These are phyloP conservation scores for Alternaria solani DNA, from an alignment of 2,329 filamentous ascomycete genomes.

Conservation along the genomic window DNA sequence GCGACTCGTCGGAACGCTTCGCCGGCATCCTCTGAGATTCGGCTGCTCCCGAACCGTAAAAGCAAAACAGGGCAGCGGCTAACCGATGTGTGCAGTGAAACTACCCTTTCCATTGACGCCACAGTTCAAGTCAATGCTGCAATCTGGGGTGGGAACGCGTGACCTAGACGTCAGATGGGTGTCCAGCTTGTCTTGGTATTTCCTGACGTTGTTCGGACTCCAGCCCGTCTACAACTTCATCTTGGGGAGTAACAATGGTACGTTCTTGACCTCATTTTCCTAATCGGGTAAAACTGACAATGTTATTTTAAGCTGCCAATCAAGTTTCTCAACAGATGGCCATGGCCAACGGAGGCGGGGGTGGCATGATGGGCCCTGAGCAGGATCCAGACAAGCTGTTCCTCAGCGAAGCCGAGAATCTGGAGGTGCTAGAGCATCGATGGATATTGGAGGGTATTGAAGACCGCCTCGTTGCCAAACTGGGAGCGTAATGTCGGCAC, in stretches of 20 bases:
- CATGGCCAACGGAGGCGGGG: slow-evolving; percentile 74
- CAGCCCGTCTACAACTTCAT: slow-evolving; percentile 98
- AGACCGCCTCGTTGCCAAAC: slow-evolving; percentile 73
- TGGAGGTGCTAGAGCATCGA: slow-evolving; percentile 93
- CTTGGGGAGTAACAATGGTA: slow-evolving; percentile 93
- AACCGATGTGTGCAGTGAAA: slow-evolving; percentile 71
- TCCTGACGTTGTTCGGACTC: slow-evolving; percentile 93
- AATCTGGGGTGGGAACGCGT: slow-evolving; percentile 92
- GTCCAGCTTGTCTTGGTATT: slow-evolving; percentile 98
- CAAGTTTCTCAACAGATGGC: slow-evolving; percentile 89
- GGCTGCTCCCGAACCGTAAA: slow-evolving; percentile 13
- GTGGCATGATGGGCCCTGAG: slow-evolving; percentile 89
- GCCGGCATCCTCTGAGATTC: neutral
- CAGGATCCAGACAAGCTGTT: slow-evolving; percentile 97
- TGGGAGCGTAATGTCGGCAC: slow-evolving; percentile 31
- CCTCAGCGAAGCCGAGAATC: slow-evolving; percentile 88
- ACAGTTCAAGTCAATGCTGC: slow-evolving; percentile 99
- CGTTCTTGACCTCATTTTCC: slow-evolving; percentile 44
- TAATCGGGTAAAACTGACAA: slow-evolving; percentile 38
- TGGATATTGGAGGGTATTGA: slow-evolving; percentile 91
- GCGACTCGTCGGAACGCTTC: neutral
- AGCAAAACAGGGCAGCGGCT: slow-evolving; percentile 7
- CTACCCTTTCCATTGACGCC: slow-evolving; percentile 96
- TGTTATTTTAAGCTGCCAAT: slow-evolving; percentile 72
- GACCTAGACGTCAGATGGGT: slow-evolving; percentile 99